Evolutionary conservation across 2,329 filamentous ascomycete genomes (phyloP).

Genomic region (Monosporascus cannonballus): DNA sequence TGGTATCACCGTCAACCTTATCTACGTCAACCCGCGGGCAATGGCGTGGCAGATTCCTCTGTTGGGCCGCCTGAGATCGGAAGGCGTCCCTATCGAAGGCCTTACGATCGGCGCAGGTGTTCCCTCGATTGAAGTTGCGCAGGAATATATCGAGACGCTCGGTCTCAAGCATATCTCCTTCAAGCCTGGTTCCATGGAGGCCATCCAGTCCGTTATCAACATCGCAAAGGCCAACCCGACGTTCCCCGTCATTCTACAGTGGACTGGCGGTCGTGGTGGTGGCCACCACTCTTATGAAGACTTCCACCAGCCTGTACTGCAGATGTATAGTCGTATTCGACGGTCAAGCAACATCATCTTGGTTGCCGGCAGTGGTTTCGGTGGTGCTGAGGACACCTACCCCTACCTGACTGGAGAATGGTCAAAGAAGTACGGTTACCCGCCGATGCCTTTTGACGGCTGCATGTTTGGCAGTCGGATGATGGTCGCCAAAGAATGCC

Average conservation of each 20-base stretch:
- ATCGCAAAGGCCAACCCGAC: constrained; percentile 90
- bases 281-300: constrained; percentile 94
- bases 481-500: constrained; percentile 91
- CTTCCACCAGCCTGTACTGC: constrained; percentile 85
- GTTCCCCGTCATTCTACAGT: constrained; percentile 90
- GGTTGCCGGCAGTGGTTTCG: constrained; percentile 87
- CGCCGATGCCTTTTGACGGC: constrained; percentile 91
- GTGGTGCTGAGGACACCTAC: constrained; percentile 83
- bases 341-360: constrained; percentile 82
- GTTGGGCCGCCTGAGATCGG: constrained; percentile 69
- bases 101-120: constrained; percentile 91
- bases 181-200: constrained; percentile 86
- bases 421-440: constrained; percentile 82
- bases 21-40: constrained; percentile 82
- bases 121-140: constrained; percentile 85
- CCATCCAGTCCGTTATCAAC: constrained; percentile 84
- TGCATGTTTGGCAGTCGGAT: constrained; percentile 86
- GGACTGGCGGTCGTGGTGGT: constrained; percentile 90
- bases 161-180: constrained; percentile 90
- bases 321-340: constrained; percentile 86
- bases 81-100: constrained; percentile 87
- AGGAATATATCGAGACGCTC: constrained; percentile 89
- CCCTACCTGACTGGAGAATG: constrained; percentile 86
- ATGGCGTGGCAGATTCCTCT: constrained; percentile 93
- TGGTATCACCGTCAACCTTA: constrained; percentile 84